These are phyloP conservation scores for Elasticomyces elasticus DNA, from an alignment of 495 filamentous ascomycete genomes.

Conservation along the genomic window DNA sequence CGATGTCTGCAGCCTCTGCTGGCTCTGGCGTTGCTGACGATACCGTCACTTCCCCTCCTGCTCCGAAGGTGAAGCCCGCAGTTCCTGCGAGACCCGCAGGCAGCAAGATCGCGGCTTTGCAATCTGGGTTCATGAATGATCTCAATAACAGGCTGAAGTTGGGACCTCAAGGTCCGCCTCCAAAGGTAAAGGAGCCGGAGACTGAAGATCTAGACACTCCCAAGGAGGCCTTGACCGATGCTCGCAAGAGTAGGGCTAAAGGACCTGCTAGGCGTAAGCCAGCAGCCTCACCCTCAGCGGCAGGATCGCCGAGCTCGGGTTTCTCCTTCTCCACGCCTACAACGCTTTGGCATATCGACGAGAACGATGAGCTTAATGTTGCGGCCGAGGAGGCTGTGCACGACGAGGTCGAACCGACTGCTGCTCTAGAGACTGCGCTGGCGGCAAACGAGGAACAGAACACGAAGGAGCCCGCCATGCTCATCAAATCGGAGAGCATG, in stretches of 20 bases:
- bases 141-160: constrained; percentile 75
- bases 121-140: constrained; percentile 83
- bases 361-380: constrained; percentile 14
- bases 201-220: constrained; percentile 41
- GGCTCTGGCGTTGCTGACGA: not conserved
- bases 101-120: constrained; percentile 79
- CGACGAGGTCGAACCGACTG: not conserved
- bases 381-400: not conserved
- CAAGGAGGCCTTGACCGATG: constrained; percentile 71
- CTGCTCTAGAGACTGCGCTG: constrained; percentile 1
- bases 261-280: constrained; percentile 76
- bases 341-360: constrained; percentile 17
- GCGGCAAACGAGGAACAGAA: constrained; percentile 9
- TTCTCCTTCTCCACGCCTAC: constrained; percentile 11
- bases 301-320: constrained; percentile 23
- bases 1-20: constrained; percentile 16
- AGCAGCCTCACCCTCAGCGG: constrained; percentile 26
- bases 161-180: constrained; percentile 62
- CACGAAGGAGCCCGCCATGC: constrained; percentile 9
- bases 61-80: constrained; percentile 34
- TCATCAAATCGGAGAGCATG: constrained; percentile 1
- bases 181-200: constrained; percentile 44
- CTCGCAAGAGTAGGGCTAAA: constrained; percentile 78
- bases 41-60: constrained; percentile 12
- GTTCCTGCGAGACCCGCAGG: constrained; percentile 73